Conservation (phyloP, 2,329 filamentous ascomycete species). For the Ilyonectria mors-panacis region DNA sequence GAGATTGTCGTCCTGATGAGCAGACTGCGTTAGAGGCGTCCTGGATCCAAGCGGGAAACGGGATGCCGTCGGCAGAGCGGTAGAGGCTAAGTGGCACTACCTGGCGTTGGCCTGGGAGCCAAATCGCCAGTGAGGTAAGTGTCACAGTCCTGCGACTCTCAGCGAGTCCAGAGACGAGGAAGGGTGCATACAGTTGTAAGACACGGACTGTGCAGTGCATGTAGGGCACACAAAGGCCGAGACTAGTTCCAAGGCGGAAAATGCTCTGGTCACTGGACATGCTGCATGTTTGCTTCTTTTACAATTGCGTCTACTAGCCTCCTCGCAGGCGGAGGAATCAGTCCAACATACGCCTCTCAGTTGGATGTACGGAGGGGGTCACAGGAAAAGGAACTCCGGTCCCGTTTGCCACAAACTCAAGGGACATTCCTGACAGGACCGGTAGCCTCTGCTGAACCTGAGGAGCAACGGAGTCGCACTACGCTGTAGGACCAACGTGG, state of each 20-base stretch:
- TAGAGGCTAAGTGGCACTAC: background rate
- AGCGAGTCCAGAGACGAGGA: conserved; percentile 1
- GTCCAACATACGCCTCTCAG: background rate
- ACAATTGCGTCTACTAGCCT: background rate
- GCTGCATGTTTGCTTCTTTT: conserved; percentile 35
- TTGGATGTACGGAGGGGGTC: background rate
- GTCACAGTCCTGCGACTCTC: conserved; percentile 4
- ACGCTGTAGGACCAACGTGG: background rate
- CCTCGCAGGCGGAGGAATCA: background rate
- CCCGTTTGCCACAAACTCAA: background rate
- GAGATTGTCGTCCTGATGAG: background rate
- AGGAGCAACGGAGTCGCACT: background rate
- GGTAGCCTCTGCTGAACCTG: background rate
- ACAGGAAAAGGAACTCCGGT: background rate
- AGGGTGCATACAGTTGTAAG: conserved; percentile 22
- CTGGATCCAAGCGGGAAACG: background rate
- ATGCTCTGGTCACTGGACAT: conserved; percentile 12
- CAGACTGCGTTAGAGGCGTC: background rate
- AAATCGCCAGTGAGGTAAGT: background rate
- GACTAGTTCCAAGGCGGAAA: conserved; percentile 9
- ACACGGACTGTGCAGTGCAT: conserved; percentile 35
- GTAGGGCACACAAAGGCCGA: conserved; percentile 23
- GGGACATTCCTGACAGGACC: background rate
- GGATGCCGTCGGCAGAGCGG: background rate
- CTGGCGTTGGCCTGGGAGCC: conserved; percentile 4